These are phyloP conservation scores for Kalanchoe fedtschenkoi DNA, from an alignment of 164 flowering plant species.

Conservation along the genomic window DNA sequence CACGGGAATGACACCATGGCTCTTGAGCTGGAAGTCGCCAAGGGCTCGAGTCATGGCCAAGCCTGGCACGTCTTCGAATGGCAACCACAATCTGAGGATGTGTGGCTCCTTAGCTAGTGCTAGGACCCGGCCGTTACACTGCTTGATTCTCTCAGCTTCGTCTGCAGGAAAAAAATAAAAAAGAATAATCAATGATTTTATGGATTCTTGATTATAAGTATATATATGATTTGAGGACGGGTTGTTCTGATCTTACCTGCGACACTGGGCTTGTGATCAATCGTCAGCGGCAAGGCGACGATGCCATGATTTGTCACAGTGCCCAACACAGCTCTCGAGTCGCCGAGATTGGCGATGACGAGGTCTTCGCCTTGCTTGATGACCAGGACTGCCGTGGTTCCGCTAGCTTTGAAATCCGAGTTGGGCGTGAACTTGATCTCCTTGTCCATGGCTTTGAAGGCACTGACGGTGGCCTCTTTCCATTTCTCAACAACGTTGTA, in stretches of 20 bases:
- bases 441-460: slow-evolving; percentile 74
- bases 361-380: slow-evolving; percentile 66
- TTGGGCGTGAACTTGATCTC: slow-evolving; percentile 59
- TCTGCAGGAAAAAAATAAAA: slow-evolving; percentile 22
- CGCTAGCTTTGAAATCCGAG: slow-evolving; percentile 58
- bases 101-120: slow-evolving; percentile 50
- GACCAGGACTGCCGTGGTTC: slow-evolving; percentile 68
- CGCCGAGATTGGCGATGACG: slow-evolving; percentile 74
- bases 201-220: too few relatives aligned
- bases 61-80: slow-evolving; percentile 54
- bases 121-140: slow-evolving; percentile 48
- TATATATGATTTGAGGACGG: too few relatives aligned
- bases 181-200: too few relatives aligned
- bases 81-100: slow-evolving; percentile 71
- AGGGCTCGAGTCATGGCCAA: slow-evolving; percentile 80
- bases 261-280: slow-evolving; percentile 62
- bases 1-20: slow-evolving; percentile 48
- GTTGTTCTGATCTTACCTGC: slow-evolving; percentile 39
- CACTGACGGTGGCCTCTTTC: slow-evolving; percentile 45
- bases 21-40: slow-evolving; percentile 64
- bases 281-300: slow-evolving; percentile 58
- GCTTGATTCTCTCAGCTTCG: slow-evolving; percentile 71
- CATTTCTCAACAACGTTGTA: slow-evolving; percentile 26
- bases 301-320: slow-evolving; percentile 36
- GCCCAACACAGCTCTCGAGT: slow-evolving; percentile 80